A percentile compares a stretch with the other conserved stretches of the same genome.
Conservation (phyloP, 306 rosid genomes). For the Cajanus cajan region DNA sequence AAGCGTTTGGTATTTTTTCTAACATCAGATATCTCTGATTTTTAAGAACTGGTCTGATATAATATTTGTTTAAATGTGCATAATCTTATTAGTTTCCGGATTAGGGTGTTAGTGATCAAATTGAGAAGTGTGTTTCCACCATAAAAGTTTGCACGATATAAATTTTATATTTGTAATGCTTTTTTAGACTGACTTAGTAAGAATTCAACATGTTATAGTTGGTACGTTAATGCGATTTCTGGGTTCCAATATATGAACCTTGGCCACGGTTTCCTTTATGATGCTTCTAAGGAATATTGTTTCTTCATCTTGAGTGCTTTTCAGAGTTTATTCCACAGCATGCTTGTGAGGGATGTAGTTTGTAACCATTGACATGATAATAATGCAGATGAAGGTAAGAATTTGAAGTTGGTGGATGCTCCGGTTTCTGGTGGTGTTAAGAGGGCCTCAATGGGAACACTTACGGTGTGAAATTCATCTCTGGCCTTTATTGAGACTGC, state of each 20-base stretch:
- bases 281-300: neutral
- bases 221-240: neutral
- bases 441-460: slow-evolving; percentile 79
- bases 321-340: neutral
- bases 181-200: slow-evolving; percentile 1
- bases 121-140: neutral
- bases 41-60: neutral
- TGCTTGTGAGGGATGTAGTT: slow-evolving; percentile 30
- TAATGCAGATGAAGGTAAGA: slow-evolving; percentile 70
- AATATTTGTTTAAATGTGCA: slow-evolving; percentile 17
- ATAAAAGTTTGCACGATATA: neutral
- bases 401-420: slow-evolving; percentile 93
- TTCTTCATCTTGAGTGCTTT: slow-evolving; percentile 18
- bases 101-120: neutral
- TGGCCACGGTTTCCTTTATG: slow-evolving; percentile 5
- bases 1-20: neutral
- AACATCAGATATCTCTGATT: neutral
- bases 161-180: neutral
- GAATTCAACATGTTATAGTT: neutral
- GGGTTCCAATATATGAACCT: slow-evolving; percentile 9
- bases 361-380: slow-evolving; percentile 36
- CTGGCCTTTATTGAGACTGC: slow-evolving; percentile 25
- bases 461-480: slow-evolving; percentile 64
- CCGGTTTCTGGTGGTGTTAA: slow-evolving; percentile 96
- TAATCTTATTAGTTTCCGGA: neutral